phyloP scores from a whole-genome alignment of 176 grass and related monocot genomes.

The Oryza glaberrima region DNA sequence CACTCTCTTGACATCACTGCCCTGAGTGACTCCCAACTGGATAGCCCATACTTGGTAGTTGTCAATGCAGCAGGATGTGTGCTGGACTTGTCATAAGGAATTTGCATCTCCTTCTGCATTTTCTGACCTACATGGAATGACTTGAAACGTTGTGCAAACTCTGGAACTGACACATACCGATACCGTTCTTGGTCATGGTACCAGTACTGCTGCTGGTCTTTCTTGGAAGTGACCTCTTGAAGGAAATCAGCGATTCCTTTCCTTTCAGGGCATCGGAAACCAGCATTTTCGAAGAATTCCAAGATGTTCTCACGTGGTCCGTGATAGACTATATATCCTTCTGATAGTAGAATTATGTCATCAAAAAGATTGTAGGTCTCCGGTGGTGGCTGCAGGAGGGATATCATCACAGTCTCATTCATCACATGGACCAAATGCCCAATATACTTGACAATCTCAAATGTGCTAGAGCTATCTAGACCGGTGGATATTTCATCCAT shows the following conservation, averaged over 20 bases:
- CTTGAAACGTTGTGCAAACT: constrained; percentile 53
- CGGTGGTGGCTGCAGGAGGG: constrained; percentile 75
- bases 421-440: constrained; percentile 67
- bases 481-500: constrained; percentile 89
- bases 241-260: constrained; percentile 74
- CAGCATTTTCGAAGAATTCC: constrained; percentile 60
- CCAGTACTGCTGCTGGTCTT: constrained; percentile 72
- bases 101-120: constrained; percentile 48
- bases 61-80: constrained; percentile 51
- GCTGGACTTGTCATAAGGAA: constrained; percentile 43
- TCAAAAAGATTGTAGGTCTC: constrained; percentile 83
- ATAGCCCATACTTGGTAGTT: constrained; percentile 46
- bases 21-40: constrained; percentile 56
- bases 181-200: constrained; percentile 39
- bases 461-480: constrained; percentile 78
- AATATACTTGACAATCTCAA: constrained; percentile 68
- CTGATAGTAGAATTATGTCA: constrained; percentile 66
- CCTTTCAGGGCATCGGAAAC: constrained; percentile 66
- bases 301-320: constrained; percentile 62
- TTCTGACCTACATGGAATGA: constrained; percentile 49
- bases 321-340: constrained; percentile 72
- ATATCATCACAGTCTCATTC: constrained; percentile 67
- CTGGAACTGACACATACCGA: constrained; percentile 47
- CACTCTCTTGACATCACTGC: constrained; percentile 50
- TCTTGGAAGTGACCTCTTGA: constrained; percentile 73